Evolutionary conservation across 1,284 basidiomycete genomes (phyloP).

Genomic region (Ceratobasidium sp.): DNA sequence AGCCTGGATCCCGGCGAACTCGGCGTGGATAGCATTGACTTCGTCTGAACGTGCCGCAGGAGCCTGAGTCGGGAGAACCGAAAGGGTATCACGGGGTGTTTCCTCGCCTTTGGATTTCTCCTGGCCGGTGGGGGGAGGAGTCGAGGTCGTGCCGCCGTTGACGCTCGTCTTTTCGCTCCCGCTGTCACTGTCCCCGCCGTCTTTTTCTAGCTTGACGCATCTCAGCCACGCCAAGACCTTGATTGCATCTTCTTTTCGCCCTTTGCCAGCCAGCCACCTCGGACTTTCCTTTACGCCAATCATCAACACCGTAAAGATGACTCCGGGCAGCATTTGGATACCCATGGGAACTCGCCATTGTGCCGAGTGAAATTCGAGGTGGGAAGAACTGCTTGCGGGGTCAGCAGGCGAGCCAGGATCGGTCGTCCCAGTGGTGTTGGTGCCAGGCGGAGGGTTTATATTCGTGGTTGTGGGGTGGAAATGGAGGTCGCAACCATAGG

Average conservation of each 20-base stretch:
- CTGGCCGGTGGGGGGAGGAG: background rate
- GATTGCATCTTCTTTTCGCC: slow-evolving; percentile 24
- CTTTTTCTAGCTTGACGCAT: background rate
- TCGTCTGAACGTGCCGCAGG: background rate
- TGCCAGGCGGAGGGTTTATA: background rate
- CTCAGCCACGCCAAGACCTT: slow-evolving; percentile 23
- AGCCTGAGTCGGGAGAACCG: background rate
- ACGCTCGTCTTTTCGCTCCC: slow-evolving; percentile 1
- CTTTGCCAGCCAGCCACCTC: slow-evolving; percentile 31
- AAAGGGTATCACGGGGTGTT: background rate
- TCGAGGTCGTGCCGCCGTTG: background rate
- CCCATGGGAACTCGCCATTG: slow-evolving; percentile 34
- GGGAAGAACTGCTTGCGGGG: background rate
- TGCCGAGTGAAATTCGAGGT: slow-evolving; percentile 24
- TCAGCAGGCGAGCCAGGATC: slow-evolving; percentile 24
- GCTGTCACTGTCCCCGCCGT: background rate
- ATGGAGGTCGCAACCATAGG: slow-evolving; percentile 24
- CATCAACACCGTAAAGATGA: slow-evolving; percentile 38
- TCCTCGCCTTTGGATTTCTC: background rate
- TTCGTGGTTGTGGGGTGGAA: background rate
- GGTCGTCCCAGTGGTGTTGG: slow-evolving; percentile 21
- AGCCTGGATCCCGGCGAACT: slow-evolving; percentile 40
- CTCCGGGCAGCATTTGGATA: slow-evolving; percentile 18
- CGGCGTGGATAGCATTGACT: slow-evolving; percentile 24
- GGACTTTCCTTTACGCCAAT: slow-evolving; percentile 39